phyloP scores from a whole-genome alignment of 1,139 yeast species.

The Schizosaccharomyces versatilis region DNA sequence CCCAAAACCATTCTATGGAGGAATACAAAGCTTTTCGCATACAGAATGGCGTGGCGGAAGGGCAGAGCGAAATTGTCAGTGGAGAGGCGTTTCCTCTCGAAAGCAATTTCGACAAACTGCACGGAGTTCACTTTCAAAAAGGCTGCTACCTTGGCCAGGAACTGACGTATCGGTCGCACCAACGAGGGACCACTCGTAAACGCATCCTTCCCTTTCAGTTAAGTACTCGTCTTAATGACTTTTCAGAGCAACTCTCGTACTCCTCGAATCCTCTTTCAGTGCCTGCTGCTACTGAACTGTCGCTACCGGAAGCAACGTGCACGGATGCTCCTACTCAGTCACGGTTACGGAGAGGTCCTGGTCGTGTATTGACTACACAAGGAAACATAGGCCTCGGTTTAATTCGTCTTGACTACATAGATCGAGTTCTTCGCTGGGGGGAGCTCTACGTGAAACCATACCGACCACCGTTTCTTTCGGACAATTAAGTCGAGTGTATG shows the following conservation, averaged over 20 bases:
- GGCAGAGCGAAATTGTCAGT: slow-evolving; percentile 25
- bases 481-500: no score
- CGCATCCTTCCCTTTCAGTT: slow-evolving; percentile 56
- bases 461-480: no score
- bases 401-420: background rate
- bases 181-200: slow-evolving; percentile 62
- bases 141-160: slow-evolving; percentile 97
- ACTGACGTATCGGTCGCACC: slow-evolving; percentile 67
- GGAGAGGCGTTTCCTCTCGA: slow-evolving; percentile 58
- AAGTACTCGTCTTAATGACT: background rate
- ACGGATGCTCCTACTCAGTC: background rate
- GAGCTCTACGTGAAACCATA: no score
- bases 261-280: background rate
- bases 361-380: background rate
- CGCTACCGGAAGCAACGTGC: background rate
- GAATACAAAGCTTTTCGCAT: slow-evolving; percentile 29
- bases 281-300: background rate
- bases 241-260: background rate
- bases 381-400: background rate
- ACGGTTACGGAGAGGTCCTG: background rate
- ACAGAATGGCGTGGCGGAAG: slow-evolving; percentile 46
- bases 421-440: no score
- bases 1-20: slow-evolving; percentile 14
- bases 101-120: slow-evolving; percentile 55
- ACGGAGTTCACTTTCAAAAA: slow-evolving; percentile 66